A percentile compares a stretch with the other conserved stretches of the same genome.
These are phyloP conservation scores for Coprinopsis cinerea DNA, from an alignment of 768 basidiomycete genomes.

Conservation along the genomic window DNA sequence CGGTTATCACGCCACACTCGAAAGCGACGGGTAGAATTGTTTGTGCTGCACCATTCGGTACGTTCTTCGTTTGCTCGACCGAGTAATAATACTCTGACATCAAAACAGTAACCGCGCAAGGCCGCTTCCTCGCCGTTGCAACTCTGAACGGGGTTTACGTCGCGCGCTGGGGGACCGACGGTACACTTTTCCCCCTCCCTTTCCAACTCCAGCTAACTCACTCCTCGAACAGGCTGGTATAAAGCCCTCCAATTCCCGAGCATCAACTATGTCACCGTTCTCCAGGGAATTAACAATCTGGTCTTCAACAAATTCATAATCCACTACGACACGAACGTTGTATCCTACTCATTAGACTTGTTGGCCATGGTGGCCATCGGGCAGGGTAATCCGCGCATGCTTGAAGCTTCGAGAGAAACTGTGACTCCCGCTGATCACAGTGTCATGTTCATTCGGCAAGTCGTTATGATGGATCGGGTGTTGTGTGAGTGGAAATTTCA, in stretches of 20 bases:
- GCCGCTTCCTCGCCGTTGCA: slow-evolving; percentile 52
- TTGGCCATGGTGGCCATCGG: slow-evolving; percentile 54
- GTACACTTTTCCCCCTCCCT: slow-evolving; percentile 26
- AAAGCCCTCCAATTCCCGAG: slow-evolving; percentile 45
- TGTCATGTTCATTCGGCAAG: slow-evolving; percentile 58
- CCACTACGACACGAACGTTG: slow-evolving; percentile 49
- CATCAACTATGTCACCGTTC: slow-evolving; percentile 48
- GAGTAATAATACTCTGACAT: slow-evolving; percentile 3
- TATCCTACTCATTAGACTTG: slow-evolving; percentile 68
- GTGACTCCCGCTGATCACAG: slow-evolving; percentile 47
- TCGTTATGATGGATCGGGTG: slow-evolving; percentile 45
- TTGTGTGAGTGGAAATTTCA: slow-evolving; percentile 40
- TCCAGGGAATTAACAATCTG: slow-evolving; percentile 37
- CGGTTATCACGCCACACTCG: slow-evolving; percentile 20
- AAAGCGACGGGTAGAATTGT: slow-evolving; percentile 54
- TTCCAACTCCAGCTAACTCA: neutral
- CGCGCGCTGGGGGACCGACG: slow-evolving; percentile 45
- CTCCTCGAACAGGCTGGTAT: slow-evolving; percentile 42
- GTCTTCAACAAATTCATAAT: slow-evolving; percentile 65
- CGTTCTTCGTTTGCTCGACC: slow-evolving; percentile 17
- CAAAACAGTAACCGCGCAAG: slow-evolving; percentile 28
- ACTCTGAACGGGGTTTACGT: slow-evolving; percentile 69
- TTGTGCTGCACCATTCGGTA: slow-evolving; percentile 61
- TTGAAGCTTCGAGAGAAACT: slow-evolving; percentile 57
- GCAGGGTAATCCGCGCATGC: slow-evolving; percentile 34